Base-by-base conservation (phyloP, 2,329 filamentous ascomycete genomes). In the Fusarium armeniacum region DNA sequence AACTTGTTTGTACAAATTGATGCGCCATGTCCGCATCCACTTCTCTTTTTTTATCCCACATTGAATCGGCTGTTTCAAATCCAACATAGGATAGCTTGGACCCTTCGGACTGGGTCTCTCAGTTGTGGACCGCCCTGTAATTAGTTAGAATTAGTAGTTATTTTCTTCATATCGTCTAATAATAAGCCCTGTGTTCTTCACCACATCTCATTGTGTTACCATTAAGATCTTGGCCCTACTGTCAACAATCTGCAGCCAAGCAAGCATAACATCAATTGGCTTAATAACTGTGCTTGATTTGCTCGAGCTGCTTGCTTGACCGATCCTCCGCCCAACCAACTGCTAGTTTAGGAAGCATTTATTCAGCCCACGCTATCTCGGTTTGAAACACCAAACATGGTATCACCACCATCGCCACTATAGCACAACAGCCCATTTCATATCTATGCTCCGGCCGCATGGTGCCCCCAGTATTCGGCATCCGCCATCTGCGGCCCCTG, bases 401-500 rank as follows among this genome's bases (percentile, higher is more conserved):
- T 49, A 49, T 41, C 51, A 52, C 58, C 62, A 60, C 20, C 54
- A 63, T 54, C 67, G 47, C 53, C 47, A 55, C 62, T 50, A 53
- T 55, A 56, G 41, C 41, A 44, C 38, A 62, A 57, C 64, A 67
- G 66, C 72, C 70, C 70, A 74, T 73, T 65, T 66, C 70, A 65
- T 62, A 68, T 73, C 70, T 53, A 75, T 73, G 73, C 62, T 73
- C 69, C 69, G 55, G 38, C 69, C 69, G 65, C 62, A 75, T 75
- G 73, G 72, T 71, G 69, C 57, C 67, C 71, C 69, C 47, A 58
- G 70, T 65, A 53, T 58, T 62, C 55, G 67, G 70, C 57, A 70
- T 65, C 68, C 62, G 73, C 71, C 71, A 72, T 75, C 70, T 74
- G 67, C 73, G 67, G 69, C 65, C 73, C 67, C 70, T 75, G 54